Conservation (phyloP, 331 rosid species). For the Telfairia occidentalis region DNA sequence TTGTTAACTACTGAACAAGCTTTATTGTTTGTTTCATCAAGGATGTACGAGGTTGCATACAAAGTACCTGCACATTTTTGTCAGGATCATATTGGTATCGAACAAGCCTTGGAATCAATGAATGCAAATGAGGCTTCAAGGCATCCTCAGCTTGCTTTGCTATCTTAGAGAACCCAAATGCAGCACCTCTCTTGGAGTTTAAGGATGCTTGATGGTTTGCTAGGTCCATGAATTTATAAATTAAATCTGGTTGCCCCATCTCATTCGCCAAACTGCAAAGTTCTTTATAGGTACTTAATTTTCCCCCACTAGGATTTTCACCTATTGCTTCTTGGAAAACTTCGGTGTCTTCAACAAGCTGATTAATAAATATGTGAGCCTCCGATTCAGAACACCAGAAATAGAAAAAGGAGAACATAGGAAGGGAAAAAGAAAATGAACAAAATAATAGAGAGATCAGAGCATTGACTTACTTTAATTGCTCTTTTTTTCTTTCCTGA, state of each 20-base stretch:
- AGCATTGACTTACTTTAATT: conserved; percentile 60
- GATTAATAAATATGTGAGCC: conserved; percentile 17
- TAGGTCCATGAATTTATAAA: conserved; percentile 94
- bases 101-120: conserved; percentile 83
- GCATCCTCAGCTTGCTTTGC: conserved; percentile 97
- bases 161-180: conserved; percentile 95
- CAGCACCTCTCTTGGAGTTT: conserved; percentile 91
- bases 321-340: conserved; percentile 87
- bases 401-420: conserved; percentile 4
- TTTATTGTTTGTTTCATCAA: background rate
- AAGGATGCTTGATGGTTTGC: conserved; percentile 90
- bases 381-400: background rate
- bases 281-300: conserved; percentile 86
- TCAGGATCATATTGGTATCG: conserved; percentile 99
- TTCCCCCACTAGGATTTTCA: conserved; percentile 74
- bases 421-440: conserved; percentile 14
- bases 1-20: background rate
- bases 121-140: conserved; percentile 64
- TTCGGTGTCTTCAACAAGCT: conserved; percentile 95
- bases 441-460: conserved; percentile 9
- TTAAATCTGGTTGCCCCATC: conserved; percentile 97
- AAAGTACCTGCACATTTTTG: conserved; percentile 83
- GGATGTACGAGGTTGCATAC: conserved; percentile 10
- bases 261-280: conserved; percentile 92
- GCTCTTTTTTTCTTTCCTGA: conserved; percentile 89